Conservation (phyloP, 2,329 filamentous ascomycete species). For the Pseudocercospora fijiensis region DNA sequence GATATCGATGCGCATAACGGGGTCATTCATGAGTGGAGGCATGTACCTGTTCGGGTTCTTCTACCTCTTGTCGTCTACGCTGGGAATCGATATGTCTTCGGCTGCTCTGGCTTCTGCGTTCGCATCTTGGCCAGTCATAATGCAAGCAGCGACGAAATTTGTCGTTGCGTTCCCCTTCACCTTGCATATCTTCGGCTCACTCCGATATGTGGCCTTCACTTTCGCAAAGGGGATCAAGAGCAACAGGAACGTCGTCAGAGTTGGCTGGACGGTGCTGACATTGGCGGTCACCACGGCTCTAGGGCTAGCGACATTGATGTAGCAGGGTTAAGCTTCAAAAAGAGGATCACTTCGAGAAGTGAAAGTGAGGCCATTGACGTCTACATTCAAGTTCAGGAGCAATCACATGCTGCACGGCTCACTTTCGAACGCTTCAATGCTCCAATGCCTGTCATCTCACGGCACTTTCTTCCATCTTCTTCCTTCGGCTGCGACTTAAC, state of each 20-base stretch:
- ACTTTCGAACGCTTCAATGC: no score
- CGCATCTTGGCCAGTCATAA: not conserved
- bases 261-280: not conserved
- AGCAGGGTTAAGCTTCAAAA: no score
- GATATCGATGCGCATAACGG: not conserved
- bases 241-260: not conserved
- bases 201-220: not conserved
- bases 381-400: no score
- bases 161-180: not conserved
- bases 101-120: not conserved
- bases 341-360: no score
- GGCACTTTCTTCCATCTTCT: no score
- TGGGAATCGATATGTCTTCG: not conserved
- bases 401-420: no score
- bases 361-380: no score
- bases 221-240: not conserved
- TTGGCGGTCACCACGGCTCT: not conserved
- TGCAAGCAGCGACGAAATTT: not conserved
- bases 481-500: no score
- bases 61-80: not conserved
- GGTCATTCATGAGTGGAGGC: not conserved
- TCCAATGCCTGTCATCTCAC: no score
- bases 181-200: not conserved
- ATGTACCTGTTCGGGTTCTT: not conserved
- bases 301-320: not conserved